phyloP scores from a whole-genome alignment of 768 basidiomycete species.

The Tricholoma hemisulphureum region DNA sequence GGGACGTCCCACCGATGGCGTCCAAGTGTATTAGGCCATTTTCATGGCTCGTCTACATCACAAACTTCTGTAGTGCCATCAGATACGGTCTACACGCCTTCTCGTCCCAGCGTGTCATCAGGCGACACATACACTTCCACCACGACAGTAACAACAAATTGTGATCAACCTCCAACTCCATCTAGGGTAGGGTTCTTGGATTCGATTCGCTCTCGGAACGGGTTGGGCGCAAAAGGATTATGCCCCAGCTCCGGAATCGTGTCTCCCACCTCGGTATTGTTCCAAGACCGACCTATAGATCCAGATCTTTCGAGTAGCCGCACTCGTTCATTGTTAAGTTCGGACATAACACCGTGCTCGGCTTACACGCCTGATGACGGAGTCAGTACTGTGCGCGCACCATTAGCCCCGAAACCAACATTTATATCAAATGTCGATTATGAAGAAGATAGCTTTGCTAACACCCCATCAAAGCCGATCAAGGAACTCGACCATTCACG shows the following conservation, averaged over 20 bases:
- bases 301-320: constrained; percentile 7
- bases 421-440: constrained; percentile 17
- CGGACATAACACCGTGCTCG: constrained; percentile 8
- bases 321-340: constrained; percentile 14
- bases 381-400: constrained; percentile 22
- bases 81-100: constrained; percentile 39
- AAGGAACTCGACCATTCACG: constrained; percentile 19
- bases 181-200: constrained; percentile 40
- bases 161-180: constrained; percentile 40
- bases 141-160: constrained; percentile 46
- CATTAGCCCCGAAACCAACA: constrained; percentile 31
- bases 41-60: constrained; percentile 48
- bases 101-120: constrained; percentile 63
- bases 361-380: constrained; percentile 8
- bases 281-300: constrained; percentile 23
- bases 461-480: constrained; percentile 18
- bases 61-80: constrained; percentile 43
- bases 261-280: constrained; percentile 31
- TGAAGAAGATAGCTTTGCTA: constrained; percentile 27
- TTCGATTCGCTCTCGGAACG: constrained; percentile 37
- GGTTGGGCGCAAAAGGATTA: constrained; percentile 33
- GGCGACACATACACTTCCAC: constrained; percentile 53
- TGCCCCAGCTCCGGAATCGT: constrained; percentile 25
- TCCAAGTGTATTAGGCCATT: constrained; percentile 66
- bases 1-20: constrained; percentile 48